phyloP scores from a whole-genome alignment of 495 filamentous ascomycete species.

The Thozetella sp. region DNA sequence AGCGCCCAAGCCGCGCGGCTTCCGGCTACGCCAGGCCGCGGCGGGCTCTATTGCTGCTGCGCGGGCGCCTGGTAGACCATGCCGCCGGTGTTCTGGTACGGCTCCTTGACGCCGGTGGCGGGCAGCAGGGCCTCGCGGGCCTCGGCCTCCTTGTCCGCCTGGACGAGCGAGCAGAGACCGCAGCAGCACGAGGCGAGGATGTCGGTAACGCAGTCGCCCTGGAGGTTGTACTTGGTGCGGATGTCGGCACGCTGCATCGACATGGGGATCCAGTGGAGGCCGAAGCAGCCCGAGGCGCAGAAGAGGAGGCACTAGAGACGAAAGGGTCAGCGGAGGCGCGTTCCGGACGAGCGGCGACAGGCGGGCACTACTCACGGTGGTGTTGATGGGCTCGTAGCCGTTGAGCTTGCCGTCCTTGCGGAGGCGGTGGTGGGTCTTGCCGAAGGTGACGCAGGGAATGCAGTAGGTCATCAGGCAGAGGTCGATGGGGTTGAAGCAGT shows the following conservation, averaged over 20 bases:
- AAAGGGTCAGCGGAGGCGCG: background rate
- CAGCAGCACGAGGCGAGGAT: slow-evolving; percentile 41
- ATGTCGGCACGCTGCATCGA: slow-evolving; percentile 44
- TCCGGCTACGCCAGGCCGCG: background rate
- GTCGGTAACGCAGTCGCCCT: slow-evolving; percentile 38
- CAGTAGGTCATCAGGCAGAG: slow-evolving; percentile 37
- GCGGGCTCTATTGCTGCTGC: slow-evolving; percentile 7
- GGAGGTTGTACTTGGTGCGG: slow-evolving; percentile 38
- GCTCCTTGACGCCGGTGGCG: slow-evolving; percentile 14
- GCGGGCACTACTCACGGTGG: slow-evolving; percentile 27
- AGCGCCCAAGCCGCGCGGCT: no score
- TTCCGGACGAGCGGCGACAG: background rate
- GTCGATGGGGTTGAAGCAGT: slow-evolving; percentile 38
- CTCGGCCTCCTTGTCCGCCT: slow-evolving; percentile 37
- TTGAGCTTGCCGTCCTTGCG: slow-evolving; percentile 34
- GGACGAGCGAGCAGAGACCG: slow-evolving; percentile 35
- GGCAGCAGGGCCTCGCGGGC: slow-evolving; percentile 12
- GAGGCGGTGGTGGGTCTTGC: slow-evolving; percentile 45
- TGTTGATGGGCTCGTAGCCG: slow-evolving; percentile 45
- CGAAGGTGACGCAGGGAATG: slow-evolving; percentile 47
- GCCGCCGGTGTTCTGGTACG: slow-evolving; percentile 24
- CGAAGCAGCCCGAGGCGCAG: slow-evolving; percentile 29
- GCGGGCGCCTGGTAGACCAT: slow-evolving; percentile 18
- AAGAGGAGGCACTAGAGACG: slow-evolving; percentile 30
- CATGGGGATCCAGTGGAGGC: slow-evolving; percentile 32